A percentile compares a stretch with the other conserved stretches of the same genome.
These are phyloP conservation scores for Boletus sp. DNA, from an alignment of 1,284 basidiomycete genomes.

Conservation along the genomic window DNA sequence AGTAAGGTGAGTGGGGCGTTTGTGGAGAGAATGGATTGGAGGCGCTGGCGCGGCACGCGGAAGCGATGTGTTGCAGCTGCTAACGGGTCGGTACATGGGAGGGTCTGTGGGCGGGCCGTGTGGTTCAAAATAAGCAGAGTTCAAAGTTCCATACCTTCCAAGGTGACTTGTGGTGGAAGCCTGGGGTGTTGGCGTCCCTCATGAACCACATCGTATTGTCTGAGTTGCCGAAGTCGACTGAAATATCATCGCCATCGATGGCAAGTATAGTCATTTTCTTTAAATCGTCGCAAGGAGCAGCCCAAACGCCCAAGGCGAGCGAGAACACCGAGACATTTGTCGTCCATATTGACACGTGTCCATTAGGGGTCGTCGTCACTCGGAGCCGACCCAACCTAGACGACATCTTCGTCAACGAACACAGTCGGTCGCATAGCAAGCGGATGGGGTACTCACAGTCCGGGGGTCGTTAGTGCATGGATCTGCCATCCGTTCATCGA, in stretches of 20 bases:
- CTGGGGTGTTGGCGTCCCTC: constrained; percentile 1
- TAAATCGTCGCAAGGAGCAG: neutral
- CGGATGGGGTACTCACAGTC: constrained; percentile 45
- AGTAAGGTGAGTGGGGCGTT: constrained; percentile 55
- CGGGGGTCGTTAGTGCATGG: constrained; percentile 52
- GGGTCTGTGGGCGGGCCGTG: constrained; percentile 3
- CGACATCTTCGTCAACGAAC: neutral
- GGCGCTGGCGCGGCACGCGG: constrained; percentile 39
- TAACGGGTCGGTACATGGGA: neutral
- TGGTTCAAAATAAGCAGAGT: neutral
- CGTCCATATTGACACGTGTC: constrained; percentile 15
- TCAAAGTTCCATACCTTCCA: constrained; percentile 24
- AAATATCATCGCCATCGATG: constrained; percentile 15
- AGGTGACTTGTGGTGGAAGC: neutral
- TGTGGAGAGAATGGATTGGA: constrained; percentile 62
- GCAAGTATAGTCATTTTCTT: neutral
- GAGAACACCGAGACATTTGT: constrained; percentile 30
- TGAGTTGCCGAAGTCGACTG: neutral
- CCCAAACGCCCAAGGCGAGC: constrained; percentile 3
- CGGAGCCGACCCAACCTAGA: constrained; percentile 29
- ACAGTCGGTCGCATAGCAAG: neutral
- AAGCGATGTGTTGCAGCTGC: neutral
- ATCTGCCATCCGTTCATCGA: constrained; percentile 67
- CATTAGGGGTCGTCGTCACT: constrained; percentile 8
- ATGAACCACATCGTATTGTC: constrained; percentile 9